Base-by-base conservation (phyloP, 805 yeast species). In the Ogataea corticis region DNA sequence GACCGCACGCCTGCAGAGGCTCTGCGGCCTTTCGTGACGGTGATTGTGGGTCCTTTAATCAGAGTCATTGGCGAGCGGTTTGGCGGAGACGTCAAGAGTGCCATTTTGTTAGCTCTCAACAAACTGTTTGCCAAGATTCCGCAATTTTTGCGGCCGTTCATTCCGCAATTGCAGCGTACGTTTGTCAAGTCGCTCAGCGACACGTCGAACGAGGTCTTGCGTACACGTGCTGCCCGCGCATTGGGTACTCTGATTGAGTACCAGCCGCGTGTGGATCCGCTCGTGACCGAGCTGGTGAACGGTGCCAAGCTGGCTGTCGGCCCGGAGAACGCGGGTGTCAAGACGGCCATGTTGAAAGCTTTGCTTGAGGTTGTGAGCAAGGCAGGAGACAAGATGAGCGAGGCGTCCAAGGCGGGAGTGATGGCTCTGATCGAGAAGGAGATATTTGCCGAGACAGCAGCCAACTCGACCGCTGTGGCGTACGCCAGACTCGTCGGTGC, bases 1-100 rank as follows among this genome's bases (percentile, higher is more conserved):
- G 85, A 83, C 38, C 82, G 89, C 58, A 87, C 98, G 0, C 94
- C 94, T 16, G 83, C 94, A n/a, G 73, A 79, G 10, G 81, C 77
- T 48, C 78, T 94, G 67, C 87, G 83, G 65, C 87, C 96, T 28
- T 87, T 83, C 67, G 96, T 95, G 17, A 92, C 98, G 7, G 82
- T 82, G 21, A 88, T 95, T 52, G 91, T 97, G 21, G 99, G 99
- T 69, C 99, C 99, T 32, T 76, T 94, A 61, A 94, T 94, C 68
- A 89, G 99, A 75, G 96, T 92, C 45, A 87, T 92, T 61, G 99
- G 99, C 61, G 99, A 94, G 67, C 82, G 96, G 66, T 92, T 88
- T 54, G 79, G 84, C 14, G 77, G 96, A 50, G 96, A 90, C 55
- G 88, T 94, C 56, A 94, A 94, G 73, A 84, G 96, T 30, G 96